Evolutionary conservation across 192 early-diverging fungal species (phyloP).

Genomic region (Mortierella antarctica): DNA sequence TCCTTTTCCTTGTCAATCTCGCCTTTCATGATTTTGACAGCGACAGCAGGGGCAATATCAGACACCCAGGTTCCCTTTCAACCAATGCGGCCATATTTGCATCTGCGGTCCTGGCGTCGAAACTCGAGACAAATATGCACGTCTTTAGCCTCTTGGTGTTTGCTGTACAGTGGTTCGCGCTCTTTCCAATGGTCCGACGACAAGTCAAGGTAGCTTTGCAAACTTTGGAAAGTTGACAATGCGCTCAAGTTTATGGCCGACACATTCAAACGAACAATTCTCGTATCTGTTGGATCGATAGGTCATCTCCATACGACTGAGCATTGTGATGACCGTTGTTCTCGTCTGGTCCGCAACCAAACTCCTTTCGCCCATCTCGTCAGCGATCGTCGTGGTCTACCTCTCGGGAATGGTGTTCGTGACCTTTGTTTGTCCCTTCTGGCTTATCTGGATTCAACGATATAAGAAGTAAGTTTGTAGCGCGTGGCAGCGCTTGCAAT

Average conservation of each 20-base stretch:
- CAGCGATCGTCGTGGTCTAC: conserved; percentile 74
- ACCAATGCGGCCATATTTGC: conserved; percentile 97
- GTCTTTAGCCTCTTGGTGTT: conserved; percentile 90
- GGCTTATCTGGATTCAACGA: conserved; percentile 92
- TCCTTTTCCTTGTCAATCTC: conserved; percentile 87
- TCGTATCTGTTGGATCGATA: not conserved
- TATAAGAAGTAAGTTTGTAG: conserved; percentile 92
- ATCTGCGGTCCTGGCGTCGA: conserved; percentile 89
- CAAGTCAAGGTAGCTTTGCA: conserved; percentile 74
- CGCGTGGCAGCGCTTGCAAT: too few relatives aligned
- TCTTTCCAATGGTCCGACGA: conserved; percentile 92
- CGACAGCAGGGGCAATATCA: conserved; percentile 58
- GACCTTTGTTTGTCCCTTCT: conserved; percentile 88
- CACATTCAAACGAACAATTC: too few relatives aligned
- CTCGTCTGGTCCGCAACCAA: conserved; percentile 69
- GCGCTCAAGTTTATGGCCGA: too few relatives aligned
- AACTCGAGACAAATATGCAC: conserved; percentile 82
- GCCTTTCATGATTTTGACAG: conserved; percentile 91
- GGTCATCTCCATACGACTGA: not conserved
- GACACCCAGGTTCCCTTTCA: conserved; percentile 88
- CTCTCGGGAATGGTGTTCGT: conserved; percentile 79
- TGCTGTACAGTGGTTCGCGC: conserved; percentile 91
- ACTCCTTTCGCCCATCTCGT: conserved; percentile 76
- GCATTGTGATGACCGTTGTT: conserved; percentile 61
- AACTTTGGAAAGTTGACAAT: too few relatives aligned